Base-by-base conservation (phyloP, 768 basidiomycete genomes). In the Mycena amicta region DNA sequence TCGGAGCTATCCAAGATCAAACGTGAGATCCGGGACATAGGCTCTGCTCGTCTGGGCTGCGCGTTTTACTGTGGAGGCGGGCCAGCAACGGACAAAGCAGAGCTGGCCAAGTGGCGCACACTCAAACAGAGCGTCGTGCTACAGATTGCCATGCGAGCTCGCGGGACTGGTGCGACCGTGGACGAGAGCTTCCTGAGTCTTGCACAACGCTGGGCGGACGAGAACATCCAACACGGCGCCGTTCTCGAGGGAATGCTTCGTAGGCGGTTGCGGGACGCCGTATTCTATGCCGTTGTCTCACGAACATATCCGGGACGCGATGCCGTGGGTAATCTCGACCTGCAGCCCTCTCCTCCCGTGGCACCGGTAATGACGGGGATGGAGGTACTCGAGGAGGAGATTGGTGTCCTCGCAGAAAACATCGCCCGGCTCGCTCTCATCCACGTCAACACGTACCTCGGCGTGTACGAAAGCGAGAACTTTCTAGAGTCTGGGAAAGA, bases 11-110 rank as follows among this genome's bases (percentile, higher is more conserved):
- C 80, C 60, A 76, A 76, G 62, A 73, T 94, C 47, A 90, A 92
- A 72, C 79, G 80, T 64, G 92, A 94, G 74, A 84, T 93, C 61
- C 83, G 87, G 68, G 88, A 87, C 67, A 84, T 88, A 52, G 86
- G 82, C 12, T 83, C 86, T 5, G 73, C 79, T 45, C 81, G 82
- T 56, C 78, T 89, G 33, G 90, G 88, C 12, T 76, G 77, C 59
- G 87, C 86, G 65, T 85, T 90, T 71, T 69, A 69, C 46, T 64
- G 66, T 41, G 66, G 61, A 64, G 63, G 23, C 66, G 60, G 64
- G 54, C 59, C 59, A 60, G 28, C 57, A 55, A 54, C 53, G 55
- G 59, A 33, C 60, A 63, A 49, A 60, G 45, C 74, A 50, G 85
- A 85, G 57, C 62, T 70, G 57, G 81, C 81, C 60, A 78, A 78